Conservation (phyloP, 192 early-diverging fungal species). For the Linnemannia hyalina region DNA sequence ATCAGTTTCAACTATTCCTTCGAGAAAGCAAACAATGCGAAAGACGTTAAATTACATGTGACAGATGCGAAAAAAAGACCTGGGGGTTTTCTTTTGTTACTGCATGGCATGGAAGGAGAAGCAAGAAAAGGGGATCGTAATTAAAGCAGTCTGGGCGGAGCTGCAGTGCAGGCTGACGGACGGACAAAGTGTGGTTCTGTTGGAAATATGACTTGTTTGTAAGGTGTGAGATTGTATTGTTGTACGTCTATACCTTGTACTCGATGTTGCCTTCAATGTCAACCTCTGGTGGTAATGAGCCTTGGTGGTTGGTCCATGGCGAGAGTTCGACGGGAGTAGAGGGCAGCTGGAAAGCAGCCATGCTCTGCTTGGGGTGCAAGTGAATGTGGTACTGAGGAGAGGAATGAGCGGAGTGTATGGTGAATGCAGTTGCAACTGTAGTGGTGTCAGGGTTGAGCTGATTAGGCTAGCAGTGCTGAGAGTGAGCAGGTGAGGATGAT, state of each 20-base stretch:
- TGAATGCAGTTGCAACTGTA: background rate
- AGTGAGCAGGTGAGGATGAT: background rate
- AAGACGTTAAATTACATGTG: background rate
- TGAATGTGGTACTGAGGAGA: background rate
- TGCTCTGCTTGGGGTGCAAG: background rate
- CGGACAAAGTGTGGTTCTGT: background rate
- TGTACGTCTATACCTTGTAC: conserved; percentile 75
- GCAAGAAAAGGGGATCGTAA: background rate
- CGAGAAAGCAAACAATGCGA: background rate
- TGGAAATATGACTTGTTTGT: background rate
- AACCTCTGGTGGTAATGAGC: conserved; percentile 79
- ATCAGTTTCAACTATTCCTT: conserved; percentile 76
- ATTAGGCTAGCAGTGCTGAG: background rate
- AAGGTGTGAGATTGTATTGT: background rate
- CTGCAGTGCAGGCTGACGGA: background rate
- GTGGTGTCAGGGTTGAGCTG: background rate
- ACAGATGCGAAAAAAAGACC: background rate
- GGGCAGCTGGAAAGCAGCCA: conserved; percentile 47
- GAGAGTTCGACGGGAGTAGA: conserved; percentile 23
- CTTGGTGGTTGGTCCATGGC: conserved; percentile 54
- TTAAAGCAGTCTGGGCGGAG: conserved; percentile 24
- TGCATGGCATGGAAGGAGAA: background rate
- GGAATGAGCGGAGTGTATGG: background rate
- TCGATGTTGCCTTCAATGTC: conserved; percentile 91
- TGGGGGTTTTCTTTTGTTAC: background rate